Percentiles rank a stretch among this genome's conserved stretches.
Conservation (phyloP, 768 basidiomycete genomes). For the Mycena haematopus region DNA sequence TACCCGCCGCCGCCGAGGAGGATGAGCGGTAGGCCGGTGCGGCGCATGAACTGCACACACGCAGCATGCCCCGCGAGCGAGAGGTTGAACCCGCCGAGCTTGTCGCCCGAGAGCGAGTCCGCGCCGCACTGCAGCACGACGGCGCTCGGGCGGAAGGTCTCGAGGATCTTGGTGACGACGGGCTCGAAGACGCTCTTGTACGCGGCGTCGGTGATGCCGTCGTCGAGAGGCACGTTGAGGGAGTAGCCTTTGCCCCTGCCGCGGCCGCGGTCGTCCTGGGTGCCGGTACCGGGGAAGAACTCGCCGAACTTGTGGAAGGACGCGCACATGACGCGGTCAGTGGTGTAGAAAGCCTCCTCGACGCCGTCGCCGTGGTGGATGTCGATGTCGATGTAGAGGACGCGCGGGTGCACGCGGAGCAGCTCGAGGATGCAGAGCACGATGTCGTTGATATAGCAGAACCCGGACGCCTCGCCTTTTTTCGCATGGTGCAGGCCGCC, state of each 20-base stretch:
- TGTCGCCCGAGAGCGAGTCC: slow-evolving; percentile 94
- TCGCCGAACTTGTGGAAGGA: slow-evolving; percentile 98
- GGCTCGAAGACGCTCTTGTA: slow-evolving; percentile 90
- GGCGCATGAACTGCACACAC: slow-evolving; percentile 86
- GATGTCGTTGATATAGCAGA: slow-evolving; percentile 99
- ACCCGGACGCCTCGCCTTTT: slow-evolving; percentile 97
- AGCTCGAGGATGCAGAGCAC: slow-evolving; percentile 94
- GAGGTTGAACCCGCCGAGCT: slow-evolving; percentile 94
- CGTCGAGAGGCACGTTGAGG: slow-evolving; percentile 91
- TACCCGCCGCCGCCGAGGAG: slow-evolving; percentile 96
- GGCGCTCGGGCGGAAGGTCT: slow-evolving; percentile 85
- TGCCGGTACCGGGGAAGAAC: slow-evolving; percentile 89
- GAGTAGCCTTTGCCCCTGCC: slow-evolving; percentile 88
- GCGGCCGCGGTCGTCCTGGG: slow-evolving; percentile 84
- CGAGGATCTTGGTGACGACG: slow-evolving; percentile 86
- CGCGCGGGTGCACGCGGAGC: slow-evolving; percentile 80
- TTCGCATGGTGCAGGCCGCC: slow-evolving; percentile 99
- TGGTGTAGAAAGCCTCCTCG: slow-evolving; percentile 98
- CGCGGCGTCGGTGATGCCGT: slow-evolving; percentile 91
- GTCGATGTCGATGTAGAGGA: slow-evolving; percentile 97
- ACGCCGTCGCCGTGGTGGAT: slow-evolving; percentile 99
- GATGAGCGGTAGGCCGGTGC: slow-evolving; percentile 84
- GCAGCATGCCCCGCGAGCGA: slow-evolving; percentile 94
- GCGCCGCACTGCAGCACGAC: slow-evolving; percentile 96
- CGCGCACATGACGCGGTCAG: slow-evolving; percentile 95